Evolutionary conservation across 2,329 filamentous ascomycete species (phyloP), one percentile per base, ranked within the genome.

Genomic region (Arthrobotrys megalospora): DNA sequence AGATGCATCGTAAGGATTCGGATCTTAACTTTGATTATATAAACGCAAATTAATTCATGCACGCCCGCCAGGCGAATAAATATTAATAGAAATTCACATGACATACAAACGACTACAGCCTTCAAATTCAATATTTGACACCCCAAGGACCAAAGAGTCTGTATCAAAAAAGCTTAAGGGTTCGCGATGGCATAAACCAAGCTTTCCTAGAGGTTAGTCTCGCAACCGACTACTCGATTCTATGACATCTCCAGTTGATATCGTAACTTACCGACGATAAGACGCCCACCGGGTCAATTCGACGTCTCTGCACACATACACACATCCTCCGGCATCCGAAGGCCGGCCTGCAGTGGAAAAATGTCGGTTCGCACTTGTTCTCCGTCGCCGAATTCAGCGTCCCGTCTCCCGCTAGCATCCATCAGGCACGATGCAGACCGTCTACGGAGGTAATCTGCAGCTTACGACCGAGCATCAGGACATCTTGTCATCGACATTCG

Each of bases 241-340:
- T 24, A 12, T 41, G 32, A 58, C 52, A 41, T 38, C 34, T 58
- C 32, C 52, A 58, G 34, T 60, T 3, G 36, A 60, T 43, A 60
- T 60, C 55, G 52, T 32, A 43, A 60, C 55, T 43, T 43, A 58
- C 66, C 66, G 53, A 62, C 32, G 55, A 71, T 63, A 63, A 62
- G 47, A 45, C 19, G 10, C 16, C 41, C 21, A 41, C 34, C 11
- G 16, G 36, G 28, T 21, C 12, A 19, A n/a, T n/a, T 53, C 10
- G 19, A n/a, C 16, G 24, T 11, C 14, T 41, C 60, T n/a, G n/a
- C n/a, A n/a, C n/a, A n/a, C 48, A 50, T 11, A 41, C 11, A 65
- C 32, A 58, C 47, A 50, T 24, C 14, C 38, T 73, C 60, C 69
- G 69, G 50, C 62, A 60, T 66, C 69, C 69, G 69, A 60, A 47